phyloP scores from a whole-genome alignment of 2,329 filamentous ascomycete genomes.

The Ophiocordyceps unilateralis region DNA sequence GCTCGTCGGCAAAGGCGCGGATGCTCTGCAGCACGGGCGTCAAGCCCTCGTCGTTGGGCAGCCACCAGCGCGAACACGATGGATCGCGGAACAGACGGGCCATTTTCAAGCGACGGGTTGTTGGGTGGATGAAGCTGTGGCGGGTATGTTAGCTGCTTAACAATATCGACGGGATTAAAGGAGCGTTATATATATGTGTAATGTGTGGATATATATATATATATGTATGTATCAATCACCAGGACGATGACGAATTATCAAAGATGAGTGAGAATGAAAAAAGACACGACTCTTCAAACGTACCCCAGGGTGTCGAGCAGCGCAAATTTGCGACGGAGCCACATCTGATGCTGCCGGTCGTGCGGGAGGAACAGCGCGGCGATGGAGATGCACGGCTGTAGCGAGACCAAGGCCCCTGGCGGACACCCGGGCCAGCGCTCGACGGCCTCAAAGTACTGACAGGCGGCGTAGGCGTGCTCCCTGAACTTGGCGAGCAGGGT shows the following conservation, averaged over 20 bases:
- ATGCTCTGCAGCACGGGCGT: slow-evolving; percentile 58
- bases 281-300: slow-evolving; percentile 11
- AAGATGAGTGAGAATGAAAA: background rate
- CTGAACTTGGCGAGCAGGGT: slow-evolving; percentile 35
- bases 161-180: too few species aligned
- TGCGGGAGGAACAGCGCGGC: slow-evolving; percentile 64
- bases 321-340: slow-evolving; percentile 66
- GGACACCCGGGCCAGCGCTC: slow-evolving; percentile 54
- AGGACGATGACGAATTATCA: background rate
- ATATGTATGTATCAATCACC: too few species aligned
- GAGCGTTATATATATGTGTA: too few species aligned
- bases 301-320: slow-evolving; percentile 65
- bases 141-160: too few species aligned
- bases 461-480: slow-evolving; percentile 49
- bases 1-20: slow-evolving; percentile 65
- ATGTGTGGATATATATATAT: too few species aligned
- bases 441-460: slow-evolving; percentile 65
- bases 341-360: slow-evolving; percentile 55
- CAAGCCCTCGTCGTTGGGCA: slow-evolving; percentile 65
- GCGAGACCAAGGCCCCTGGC: slow-evolving; percentile 51
- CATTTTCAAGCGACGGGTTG: slow-evolving; percentile 57
- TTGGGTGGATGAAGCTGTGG: slow-evolving; percentile 65
- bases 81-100: slow-evolving; percentile 56
- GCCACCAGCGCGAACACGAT: slow-evolving; percentile 70
- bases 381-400: slow-evolving; percentile 62